A percentile compares a stretch with the other conserved stretches of the same genome.
Evolutionary conservation across 2,329 filamentous ascomycete species (phyloP).

Genomic region (Alternaria incomplexa): DNA sequence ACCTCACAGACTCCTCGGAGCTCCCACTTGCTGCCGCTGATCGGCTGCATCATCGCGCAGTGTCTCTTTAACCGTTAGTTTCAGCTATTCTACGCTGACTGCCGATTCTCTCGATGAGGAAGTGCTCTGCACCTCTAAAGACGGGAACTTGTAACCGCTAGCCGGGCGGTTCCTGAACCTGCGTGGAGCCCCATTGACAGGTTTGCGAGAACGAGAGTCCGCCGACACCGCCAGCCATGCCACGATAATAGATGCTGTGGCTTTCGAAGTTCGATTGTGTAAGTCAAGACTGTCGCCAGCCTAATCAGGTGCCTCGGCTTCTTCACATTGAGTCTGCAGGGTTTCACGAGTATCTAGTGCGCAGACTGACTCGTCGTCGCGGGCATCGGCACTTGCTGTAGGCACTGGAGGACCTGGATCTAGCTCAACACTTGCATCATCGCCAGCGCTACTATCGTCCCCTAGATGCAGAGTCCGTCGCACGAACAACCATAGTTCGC

Average conservation of each 20-base stretch:
- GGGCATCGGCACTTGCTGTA: slow-evolving; percentile 6
- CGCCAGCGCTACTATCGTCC: neutral
- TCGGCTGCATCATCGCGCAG: neutral
- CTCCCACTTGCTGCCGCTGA: neutral
- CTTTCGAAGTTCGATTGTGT: neutral
- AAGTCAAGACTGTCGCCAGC: neutral
- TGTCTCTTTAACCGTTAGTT: slow-evolving; percentile 2
- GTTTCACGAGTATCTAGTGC: slow-evolving; percentile 2
- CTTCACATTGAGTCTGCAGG: neutral
- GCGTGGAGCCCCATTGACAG: neutral
- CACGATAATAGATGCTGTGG: neutral
- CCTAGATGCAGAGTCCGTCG: neutral
- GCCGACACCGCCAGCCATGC: neutral
- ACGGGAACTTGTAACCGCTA: slow-evolving; percentile 2
- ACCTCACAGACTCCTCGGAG: neutral
- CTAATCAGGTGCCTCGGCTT: neutral
- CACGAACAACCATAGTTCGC: neutral
- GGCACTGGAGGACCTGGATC: neutral
- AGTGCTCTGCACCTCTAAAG: neutral
- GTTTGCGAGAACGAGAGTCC: neutral
- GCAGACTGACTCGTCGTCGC: slow-evolving; percentile 1
- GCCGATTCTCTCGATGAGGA: neutral
- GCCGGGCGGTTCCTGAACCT: slow-evolving; percentile 1
- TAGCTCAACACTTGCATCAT: neutral
- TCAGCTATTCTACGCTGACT: neutral